These are phyloP conservation scores for Plantago lanceolata DNA, from an alignment of 305 asterid species.

Conservation along the genomic window DNA sequence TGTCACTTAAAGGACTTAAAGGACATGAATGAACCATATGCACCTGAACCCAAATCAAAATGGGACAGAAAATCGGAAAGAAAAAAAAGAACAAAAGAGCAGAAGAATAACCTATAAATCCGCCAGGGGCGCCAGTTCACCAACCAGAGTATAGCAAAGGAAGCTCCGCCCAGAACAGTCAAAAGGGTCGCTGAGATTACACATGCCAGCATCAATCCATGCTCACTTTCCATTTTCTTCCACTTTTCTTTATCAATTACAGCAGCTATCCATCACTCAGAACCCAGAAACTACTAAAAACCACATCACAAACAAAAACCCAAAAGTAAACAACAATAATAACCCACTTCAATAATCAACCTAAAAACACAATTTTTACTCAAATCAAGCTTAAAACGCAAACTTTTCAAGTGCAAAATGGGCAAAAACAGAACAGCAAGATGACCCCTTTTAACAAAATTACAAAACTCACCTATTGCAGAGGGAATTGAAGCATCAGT, in stretches of 20 bases:
- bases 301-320: background rate
- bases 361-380: background rate
- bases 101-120: slow-evolving; percentile 58
- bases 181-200: slow-evolving; percentile 81
- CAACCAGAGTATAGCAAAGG: slow-evolving; percentile 88
- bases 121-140: slow-evolving; percentile 99
- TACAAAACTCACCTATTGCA: slow-evolving; percentile 39
- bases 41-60: background rate
- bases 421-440: slow-evolving; percentile 9
- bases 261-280: background rate
- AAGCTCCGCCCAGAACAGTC: slow-evolving; percentile 66
- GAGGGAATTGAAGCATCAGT: slow-evolving; percentile 42
- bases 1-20: slow-evolving; percentile 10
- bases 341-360: background rate
- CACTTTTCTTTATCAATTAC: slow-evolving; percentile 43
- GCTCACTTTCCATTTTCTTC: slow-evolving; percentile 69
- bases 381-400: slow-evolving; percentile 5
- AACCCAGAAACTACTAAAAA: background rate
- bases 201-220: slow-evolving; percentile 73
- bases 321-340: background rate
- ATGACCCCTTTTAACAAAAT: background rate
- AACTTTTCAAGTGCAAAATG: background rate
- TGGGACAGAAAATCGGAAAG: background rate
- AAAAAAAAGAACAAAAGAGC: background rate
- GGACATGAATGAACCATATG: background rate